Conservation (phyloP, 139 green algal genomes). For the Chlamydomonas sp. region DNA sequence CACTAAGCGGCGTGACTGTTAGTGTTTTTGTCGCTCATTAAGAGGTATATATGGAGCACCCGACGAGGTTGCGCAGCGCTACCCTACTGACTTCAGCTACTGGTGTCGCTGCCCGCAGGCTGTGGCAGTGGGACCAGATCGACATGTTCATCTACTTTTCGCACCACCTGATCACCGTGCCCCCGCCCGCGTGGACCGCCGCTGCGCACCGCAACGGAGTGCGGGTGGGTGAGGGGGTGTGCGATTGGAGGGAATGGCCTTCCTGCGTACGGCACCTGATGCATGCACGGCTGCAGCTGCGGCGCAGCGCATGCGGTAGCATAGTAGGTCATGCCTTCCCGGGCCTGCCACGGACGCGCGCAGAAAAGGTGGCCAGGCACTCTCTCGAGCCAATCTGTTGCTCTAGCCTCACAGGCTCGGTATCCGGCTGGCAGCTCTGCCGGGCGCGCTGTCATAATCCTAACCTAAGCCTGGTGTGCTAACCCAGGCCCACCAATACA, state of each 20-base stretch:
- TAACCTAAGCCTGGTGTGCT: no score
- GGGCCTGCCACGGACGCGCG: no score
- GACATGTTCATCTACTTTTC: constrained; percentile 90
- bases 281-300: neutral
- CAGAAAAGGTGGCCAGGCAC: no score
- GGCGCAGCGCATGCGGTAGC: neutral
- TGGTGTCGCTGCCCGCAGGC: constrained; percentile 25
- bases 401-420: no score
- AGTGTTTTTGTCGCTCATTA: no score
- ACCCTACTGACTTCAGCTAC: neutral
- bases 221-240: constrained; percentile 36
- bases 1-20: no score
- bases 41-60: no score
- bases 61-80: neutral
- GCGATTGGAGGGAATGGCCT: neutral
- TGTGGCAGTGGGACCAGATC: constrained; percentile 74
- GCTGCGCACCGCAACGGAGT: constrained; percentile 79
- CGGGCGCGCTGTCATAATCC: no score
- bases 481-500: no score
- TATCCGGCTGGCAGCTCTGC: no score
- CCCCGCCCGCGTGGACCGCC: constrained; percentile 77
- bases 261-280: neutral
- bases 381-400: no score
- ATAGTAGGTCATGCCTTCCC: no score
- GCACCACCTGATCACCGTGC: constrained; percentile 80